phyloP scores from a whole-genome alignment of 192 early-diverging fungal genomes.

The Backusella tuberculispora region DNA sequence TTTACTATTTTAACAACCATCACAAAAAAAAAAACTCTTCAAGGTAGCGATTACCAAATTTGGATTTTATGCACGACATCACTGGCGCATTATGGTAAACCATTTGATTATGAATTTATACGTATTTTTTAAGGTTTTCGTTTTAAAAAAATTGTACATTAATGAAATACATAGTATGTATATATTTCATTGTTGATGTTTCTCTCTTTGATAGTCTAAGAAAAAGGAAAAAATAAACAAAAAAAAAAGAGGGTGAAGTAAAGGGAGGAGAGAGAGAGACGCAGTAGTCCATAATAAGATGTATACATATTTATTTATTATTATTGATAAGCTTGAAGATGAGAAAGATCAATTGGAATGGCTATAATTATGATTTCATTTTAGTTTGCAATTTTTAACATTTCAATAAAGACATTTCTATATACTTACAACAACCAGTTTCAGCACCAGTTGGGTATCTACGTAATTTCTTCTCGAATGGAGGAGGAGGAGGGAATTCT shows the following conservation, averaged over 20 bases:
- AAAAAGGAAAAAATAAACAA: background rate
- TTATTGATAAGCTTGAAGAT: constrained; percentile 15
- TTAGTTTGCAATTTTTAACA: background rate
- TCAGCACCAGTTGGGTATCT: constrained; percentile 42
- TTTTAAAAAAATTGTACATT: no score
- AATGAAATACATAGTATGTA: no score
- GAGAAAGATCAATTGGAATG: constrained; percentile 36
- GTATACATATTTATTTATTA: background rate
- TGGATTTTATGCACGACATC: constrained; percentile 9
- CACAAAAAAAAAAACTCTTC: background rate
- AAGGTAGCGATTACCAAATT: background rate
- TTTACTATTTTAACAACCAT: no score
- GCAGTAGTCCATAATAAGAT: background rate
- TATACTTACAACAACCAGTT: constrained; percentile 43
- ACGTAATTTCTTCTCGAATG: constrained; percentile 38
- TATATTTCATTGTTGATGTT: no score
- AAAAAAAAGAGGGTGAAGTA: background rate
- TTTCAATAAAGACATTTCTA: background rate
- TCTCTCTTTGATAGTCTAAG: background rate
- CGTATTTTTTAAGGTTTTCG: no score
- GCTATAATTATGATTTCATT: constrained; percentile 13
- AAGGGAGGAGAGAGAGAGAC: background rate
- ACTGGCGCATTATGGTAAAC: background rate
- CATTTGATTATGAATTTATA: no score
- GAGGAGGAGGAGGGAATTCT: constrained; percentile 41